Base-by-base conservation (phyloP, 768 basidiomycete species). In the Xerocomellus intermedius region DNA sequence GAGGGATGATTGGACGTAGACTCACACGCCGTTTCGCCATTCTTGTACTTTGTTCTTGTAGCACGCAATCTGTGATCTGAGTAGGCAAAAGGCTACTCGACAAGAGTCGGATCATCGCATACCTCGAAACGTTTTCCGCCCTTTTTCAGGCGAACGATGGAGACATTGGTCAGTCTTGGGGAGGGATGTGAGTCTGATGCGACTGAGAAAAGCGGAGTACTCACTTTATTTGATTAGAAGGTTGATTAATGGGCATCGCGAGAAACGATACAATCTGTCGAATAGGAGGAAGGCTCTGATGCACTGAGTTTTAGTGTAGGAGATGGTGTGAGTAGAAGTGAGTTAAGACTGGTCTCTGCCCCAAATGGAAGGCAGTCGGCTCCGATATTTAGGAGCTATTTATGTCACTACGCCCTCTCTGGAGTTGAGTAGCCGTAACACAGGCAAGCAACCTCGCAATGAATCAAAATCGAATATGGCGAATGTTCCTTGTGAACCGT, bases 41-140 rank as follows among this genome's bases (percentile, higher is more conserved):
- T 97, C 95, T 63, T 95, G 92, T 26, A 99, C 97, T 74, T 98
- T 98, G 74, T 99, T 99, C 79, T 98, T 96, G 78, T 98, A 99
- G 73, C 94, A 97, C 36, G 97, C 96, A 64, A 99, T 90, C 96
- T 89, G 59, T 26, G 28, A 48, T 49, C 42, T 28, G 48, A 22
- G 17, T 22, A 8, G 32, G 48, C 19, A 39, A 38, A 14, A 28
- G 32, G 49, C 8, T n/a, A 7, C 26, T 8, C 24, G 43, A 28
- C n/a, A n/a, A 48, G 22, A 22, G 10, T 48, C 22, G 22, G 28
- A 37, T 35, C 9, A 6, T 42, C 17, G 3, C 42, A 30, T 62
- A 93, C 95, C 81, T 99, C 97, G 69, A 97, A 98, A 46, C 97
- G 86, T 74, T 98, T 98, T 39, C 97, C 97, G 43, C 89, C 93